phyloP scores from a whole-genome alignment of 345 rosid genomes.

The Eucalyptus pauciflora region DNA sequence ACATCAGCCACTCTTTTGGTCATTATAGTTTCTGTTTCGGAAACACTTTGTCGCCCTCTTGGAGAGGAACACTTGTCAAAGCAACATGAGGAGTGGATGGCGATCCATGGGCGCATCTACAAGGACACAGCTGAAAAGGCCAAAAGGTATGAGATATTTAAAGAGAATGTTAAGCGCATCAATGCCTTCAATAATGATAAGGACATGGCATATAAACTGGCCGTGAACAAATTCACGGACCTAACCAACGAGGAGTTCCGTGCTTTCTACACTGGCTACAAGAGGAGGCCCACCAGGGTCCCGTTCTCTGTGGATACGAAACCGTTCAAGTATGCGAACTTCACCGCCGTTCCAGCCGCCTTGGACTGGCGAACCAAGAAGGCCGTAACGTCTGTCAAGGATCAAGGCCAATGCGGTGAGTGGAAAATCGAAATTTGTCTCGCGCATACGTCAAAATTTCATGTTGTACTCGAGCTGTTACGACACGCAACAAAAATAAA shows the following conservation, averaged over 20 bases:
- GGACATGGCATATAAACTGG: conserved; percentile 8
- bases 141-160: background rate
- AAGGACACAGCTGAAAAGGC: background rate
- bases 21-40: background rate
- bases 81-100: conserved; percentile 26
- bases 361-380: conserved; percentile 28
- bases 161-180: conserved; percentile 2
- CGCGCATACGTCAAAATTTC: background rate
- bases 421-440: background rate
- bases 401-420: conserved; percentile 36
- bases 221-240: conserved; percentile 18
- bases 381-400: conserved; percentile 32
- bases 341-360: background rate
- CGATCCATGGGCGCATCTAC: conserved; percentile 4
- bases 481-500: background rate
- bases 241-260: conserved; percentile 19
- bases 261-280: conserved; percentile 5
- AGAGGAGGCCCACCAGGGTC: background rate
- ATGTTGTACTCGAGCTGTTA: background rate
- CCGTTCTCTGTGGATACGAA: background rate
- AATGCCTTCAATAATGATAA: conserved; percentile 1
- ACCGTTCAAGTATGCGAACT: background rate
- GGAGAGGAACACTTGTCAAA: conserved; percentile 13
- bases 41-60: background rate
- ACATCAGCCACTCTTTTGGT: background rate